Conservation (phyloP, 1,284 basidiomycete species). For the Exsudoporus floridanus region DNA sequence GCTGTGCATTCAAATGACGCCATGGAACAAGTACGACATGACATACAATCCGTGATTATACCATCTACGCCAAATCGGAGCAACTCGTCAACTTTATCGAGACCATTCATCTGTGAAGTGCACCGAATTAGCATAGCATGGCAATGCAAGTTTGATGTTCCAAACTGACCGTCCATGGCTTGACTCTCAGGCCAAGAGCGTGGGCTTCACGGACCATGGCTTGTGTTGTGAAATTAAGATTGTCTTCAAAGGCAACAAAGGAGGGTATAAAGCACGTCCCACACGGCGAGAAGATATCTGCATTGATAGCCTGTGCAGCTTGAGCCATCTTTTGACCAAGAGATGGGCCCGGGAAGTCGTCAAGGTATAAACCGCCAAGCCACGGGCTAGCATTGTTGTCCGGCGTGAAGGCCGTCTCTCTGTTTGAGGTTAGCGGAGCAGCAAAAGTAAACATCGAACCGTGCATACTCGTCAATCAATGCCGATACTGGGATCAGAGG, state of each 20-base stretch:
- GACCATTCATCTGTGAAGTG: conserved; percentile 49
- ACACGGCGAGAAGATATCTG: conserved; percentile 67
- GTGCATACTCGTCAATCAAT: conserved; percentile 57
- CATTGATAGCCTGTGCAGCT: conserved; percentile 66
- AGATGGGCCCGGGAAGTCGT: conserved; percentile 56
- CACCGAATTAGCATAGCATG: conserved; percentile 13
- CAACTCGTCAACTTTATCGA: conserved; percentile 61
- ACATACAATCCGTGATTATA: conserved; percentile 65
- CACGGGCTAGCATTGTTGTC: conserved; percentile 51
- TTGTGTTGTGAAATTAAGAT: conserved; percentile 61
- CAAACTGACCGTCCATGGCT: conserved; percentile 68
- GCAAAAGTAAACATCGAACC: neutral
- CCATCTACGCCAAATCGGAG: conserved; percentile 65
- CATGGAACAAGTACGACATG: neutral
- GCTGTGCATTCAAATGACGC: conserved; percentile 3
- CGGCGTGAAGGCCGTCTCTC: conserved; percentile 42
- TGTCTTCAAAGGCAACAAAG: conserved; percentile 34
- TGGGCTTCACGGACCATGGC: conserved; percentile 70
- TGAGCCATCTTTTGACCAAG: conserved; percentile 55
- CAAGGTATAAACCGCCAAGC: conserved; percentile 61
- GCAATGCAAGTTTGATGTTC: neutral
- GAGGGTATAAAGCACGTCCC: conserved; percentile 40
- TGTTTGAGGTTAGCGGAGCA: conserved; percentile 25
- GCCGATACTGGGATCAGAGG: conserved; percentile 55
- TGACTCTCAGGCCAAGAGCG: conserved; percentile 58